These are phyloP conservation scores for Tetrahymena thermophila DNA, from an alignment of 73 alveolate species.

Conservation along the genomic window DNA sequence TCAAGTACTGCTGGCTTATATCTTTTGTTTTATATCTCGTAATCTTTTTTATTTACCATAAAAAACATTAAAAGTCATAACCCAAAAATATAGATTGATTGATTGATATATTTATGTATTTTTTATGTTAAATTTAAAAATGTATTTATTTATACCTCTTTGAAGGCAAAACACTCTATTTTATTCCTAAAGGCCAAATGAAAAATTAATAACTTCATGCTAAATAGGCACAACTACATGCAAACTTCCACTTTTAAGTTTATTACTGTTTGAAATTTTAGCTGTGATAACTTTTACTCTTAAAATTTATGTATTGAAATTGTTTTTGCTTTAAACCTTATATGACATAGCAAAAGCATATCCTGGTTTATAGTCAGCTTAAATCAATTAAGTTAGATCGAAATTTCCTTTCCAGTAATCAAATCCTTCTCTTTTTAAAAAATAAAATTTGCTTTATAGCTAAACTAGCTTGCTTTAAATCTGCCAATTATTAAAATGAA, in stretches of 20 bases:
- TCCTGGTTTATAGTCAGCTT: not conserved
- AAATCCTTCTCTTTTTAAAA: not conserved
- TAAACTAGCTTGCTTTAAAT: not conserved
- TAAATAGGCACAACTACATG: not conserved
- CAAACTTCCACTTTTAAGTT: not conserved
- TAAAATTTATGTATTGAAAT: not conserved
- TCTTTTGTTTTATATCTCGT: not conserved
- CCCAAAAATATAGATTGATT: not conserved
- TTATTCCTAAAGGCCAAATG: not conserved
- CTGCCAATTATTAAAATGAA: not conserved
- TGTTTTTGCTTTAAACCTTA: not conserved
- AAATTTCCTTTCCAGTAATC: not conserved
- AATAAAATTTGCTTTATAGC: not conserved
- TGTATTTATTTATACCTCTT: not conserved
- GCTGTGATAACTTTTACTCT: not conserved
- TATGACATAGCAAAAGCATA: not conserved
- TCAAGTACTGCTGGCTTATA: not conserved
- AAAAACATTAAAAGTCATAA: not conserved
- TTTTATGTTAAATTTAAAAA: too few relatives aligned
- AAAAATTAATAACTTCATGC: not conserved
- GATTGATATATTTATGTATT: not conserved
- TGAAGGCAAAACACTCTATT: not conserved
- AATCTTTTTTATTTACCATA: not conserved
- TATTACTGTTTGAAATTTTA: not conserved
- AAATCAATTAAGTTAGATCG: not conserved